These are phyloP conservation scores for Craterostigma plantagineum DNA, from an alignment of 257 asterid genomes.

Conservation along the genomic window DNA sequence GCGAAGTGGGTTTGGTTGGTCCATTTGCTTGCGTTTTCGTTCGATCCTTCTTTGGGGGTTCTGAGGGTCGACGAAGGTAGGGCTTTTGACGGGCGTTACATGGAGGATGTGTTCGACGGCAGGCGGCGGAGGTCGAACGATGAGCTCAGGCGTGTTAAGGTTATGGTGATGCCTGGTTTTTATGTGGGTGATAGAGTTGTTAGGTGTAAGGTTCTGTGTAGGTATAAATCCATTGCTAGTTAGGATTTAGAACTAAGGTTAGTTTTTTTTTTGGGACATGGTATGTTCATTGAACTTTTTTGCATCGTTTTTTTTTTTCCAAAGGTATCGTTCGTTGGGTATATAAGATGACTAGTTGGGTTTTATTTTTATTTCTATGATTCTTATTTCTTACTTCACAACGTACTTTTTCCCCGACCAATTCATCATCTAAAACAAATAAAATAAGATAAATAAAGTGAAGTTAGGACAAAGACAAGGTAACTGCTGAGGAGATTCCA, in stretches of 20 bases:
- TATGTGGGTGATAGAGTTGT: constrained; percentile 1
- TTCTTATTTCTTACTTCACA: too few species aligned
- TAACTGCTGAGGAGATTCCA: too few species aligned
- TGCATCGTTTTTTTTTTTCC: not conserved
- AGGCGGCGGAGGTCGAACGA: constrained; percentile 13
- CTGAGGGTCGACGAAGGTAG: constrained; percentile 44
- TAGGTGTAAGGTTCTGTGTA: constrained; percentile 3
- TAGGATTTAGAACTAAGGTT: not conserved
- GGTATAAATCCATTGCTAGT: not conserved
- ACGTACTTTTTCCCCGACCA: too few species aligned
- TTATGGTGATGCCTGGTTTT: constrained; percentile 1
- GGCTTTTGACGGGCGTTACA: constrained; percentile 30
- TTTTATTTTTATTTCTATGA: too few species aligned
- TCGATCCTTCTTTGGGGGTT: constrained; percentile 27
- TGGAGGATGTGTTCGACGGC: constrained; percentile 46
- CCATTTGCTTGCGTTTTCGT: constrained; percentile 59
- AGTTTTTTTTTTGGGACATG: too few species aligned
- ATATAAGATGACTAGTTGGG: too few species aligned
- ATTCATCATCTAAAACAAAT: not conserved
- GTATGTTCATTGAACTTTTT: not conserved
- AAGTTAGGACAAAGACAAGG: too few species aligned
- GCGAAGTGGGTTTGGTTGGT: constrained; percentile 71
- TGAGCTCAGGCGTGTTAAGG: too few species aligned
- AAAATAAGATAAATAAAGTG: too few species aligned
- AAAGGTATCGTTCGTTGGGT: too few species aligned